A percentile compares a stretch with the other conserved stretches of the same genome.
These are phyloP conservation scores for Pseudodiploospora longispora DNA, from an alignment of 2,329 filamentous ascomycete genomes.

Conservation along the genomic window DNA sequence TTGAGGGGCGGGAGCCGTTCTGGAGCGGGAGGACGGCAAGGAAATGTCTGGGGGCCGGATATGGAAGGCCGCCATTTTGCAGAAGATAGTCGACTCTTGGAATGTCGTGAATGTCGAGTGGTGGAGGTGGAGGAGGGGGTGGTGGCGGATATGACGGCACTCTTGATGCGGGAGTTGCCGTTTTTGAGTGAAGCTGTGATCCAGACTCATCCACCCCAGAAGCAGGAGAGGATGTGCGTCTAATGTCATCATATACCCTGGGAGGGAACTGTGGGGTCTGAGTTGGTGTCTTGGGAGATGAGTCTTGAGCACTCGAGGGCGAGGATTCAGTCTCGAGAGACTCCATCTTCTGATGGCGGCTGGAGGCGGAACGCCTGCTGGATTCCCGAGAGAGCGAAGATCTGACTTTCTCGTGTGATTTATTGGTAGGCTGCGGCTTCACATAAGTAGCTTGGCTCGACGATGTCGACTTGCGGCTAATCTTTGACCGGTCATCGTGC, in stretches of 20 bases:
- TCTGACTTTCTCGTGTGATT: constrained; percentile 28
- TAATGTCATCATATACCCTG: constrained; percentile 32
- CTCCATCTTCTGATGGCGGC: constrained; percentile 23
- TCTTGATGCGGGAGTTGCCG: constrained; percentile 29
- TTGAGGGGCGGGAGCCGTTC: constrained; percentile 50
- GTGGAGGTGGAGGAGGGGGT: constrained; percentile 67
- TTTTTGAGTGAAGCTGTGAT: constrained; percentile 25
- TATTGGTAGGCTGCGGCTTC: constrained; percentile 25
- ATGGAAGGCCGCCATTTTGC: constrained; percentile 73
- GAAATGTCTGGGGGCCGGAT: constrained; percentile 65
- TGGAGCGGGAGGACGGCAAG: constrained; percentile 54
- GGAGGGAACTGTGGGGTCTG: constrained; percentile 44
- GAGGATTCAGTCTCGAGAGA: constrained; percentile 35
- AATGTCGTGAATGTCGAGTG: constrained; percentile 59
- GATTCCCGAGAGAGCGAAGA: constrained; percentile 27
- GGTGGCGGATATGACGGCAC: constrained; percentile 29
- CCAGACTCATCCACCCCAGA: constrained; percentile 29
- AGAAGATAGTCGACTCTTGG: constrained; percentile 88
- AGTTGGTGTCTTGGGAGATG: constrained; percentile 55
- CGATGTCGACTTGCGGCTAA: constrained; percentile 46
- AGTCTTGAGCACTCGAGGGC: constrained; percentile 41
- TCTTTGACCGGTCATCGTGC: constrained; percentile 41
- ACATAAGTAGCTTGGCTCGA: constrained; percentile 53
- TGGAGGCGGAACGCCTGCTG: constrained; percentile 31
- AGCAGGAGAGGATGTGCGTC: constrained; percentile 26